Evolutionary conservation across 768 basidiomycete genomes (phyloP).

Genomic region (Serpula lacrymans): DNA sequence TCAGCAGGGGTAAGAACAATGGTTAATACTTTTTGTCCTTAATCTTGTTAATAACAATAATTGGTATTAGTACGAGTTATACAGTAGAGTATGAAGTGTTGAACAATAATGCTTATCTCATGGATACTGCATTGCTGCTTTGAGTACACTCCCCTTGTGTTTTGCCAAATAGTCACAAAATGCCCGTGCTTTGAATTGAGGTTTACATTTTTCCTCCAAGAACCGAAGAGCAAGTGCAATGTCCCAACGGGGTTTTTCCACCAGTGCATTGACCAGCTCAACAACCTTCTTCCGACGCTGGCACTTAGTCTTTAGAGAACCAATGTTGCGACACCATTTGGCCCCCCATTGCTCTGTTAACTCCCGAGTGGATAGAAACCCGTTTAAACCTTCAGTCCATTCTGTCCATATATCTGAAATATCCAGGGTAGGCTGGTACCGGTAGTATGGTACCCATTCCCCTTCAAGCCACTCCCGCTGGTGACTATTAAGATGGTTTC

Average conservation of each 20-base stretch:
- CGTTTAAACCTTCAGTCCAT: slow-evolving; percentile 21
- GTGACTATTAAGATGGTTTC: slow-evolving; percentile 17
- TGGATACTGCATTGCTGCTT: background rate
- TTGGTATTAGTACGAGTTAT: background rate
- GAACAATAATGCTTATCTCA: no score
- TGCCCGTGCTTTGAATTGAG: slow-evolving; percentile 6
- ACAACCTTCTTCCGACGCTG: slow-evolving; percentile 19
- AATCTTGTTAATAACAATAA: background rate
- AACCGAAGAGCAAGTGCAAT: slow-evolving; percentile 17
- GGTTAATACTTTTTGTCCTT: background rate
- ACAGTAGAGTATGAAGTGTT: no score
- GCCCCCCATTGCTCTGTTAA: slow-evolving; percentile 10
- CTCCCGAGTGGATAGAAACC: slow-evolving; percentile 20
- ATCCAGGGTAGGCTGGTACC: slow-evolving; percentile 7
- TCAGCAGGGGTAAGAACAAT: background rate
- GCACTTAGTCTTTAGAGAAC: slow-evolving; percentile 17
- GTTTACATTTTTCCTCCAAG: slow-evolving; percentile 17
- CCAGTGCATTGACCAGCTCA: slow-evolving; percentile 17
- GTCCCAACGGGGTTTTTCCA: slow-evolving; percentile 17
- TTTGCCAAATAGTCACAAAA: slow-evolving; percentile 3
- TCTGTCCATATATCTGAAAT: slow-evolving; percentile 28
- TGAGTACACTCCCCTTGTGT: background rate
- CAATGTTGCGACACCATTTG: slow-evolving; percentile 21
- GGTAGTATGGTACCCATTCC: slow-evolving; percentile 26
- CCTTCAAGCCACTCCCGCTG: slow-evolving; percentile 20